phyloP scores from a whole-genome alignment of 805 yeast species.

The Hanseniaspora nectarophila region DNA sequence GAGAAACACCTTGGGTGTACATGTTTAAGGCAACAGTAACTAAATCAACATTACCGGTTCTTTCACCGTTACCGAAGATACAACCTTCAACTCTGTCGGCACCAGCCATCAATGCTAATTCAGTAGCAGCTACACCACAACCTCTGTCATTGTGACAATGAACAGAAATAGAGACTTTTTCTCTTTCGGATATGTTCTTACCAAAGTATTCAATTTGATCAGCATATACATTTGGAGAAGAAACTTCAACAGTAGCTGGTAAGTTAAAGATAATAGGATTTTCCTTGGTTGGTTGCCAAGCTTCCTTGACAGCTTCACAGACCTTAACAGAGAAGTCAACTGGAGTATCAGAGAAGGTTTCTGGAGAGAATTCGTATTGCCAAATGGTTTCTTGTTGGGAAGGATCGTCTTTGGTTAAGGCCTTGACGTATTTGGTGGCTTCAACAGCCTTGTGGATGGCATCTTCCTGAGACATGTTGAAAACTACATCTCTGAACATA shows the following conservation, averaged over 20 bases:
- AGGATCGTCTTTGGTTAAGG: slow-evolving; percentile 67
- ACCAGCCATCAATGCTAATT: slow-evolving; percentile 67
- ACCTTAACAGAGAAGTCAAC: slow-evolving; percentile 61
- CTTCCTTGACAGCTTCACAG: slow-evolving; percentile 67
- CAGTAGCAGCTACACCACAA: slow-evolving; percentile 74
- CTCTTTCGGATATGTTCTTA: slow-evolving; percentile 56
- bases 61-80: slow-evolving; percentile 71
- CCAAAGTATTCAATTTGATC: slow-evolving; percentile 70
- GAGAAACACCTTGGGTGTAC: slow-evolving; percentile 68
- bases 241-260: slow-evolving; percentile 73
- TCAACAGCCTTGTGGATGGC: slow-evolving; percentile 59
- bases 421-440: slow-evolving; percentile 54
- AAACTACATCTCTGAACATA: slow-evolving; percentile 61
- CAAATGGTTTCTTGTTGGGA: slow-evolving; percentile 49
- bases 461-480: slow-evolving; percentile 57
- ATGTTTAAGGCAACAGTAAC: slow-evolving; percentile 63
- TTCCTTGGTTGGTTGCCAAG: slow-evolving; percentile 68
- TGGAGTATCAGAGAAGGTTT: slow-evolving; percentile 64
- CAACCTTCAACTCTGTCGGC: slow-evolving; percentile 80
- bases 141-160: slow-evolving; percentile 77
- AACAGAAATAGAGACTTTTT: slow-evolving; percentile 55
- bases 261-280: slow-evolving; percentile 65
- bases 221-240: slow-evolving; percentile 65
- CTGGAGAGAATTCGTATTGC: slow-evolving; percentile 69
- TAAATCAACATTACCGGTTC: slow-evolving; percentile 74